Base-by-base conservation (phyloP, 2,329 filamentous ascomycete species). In the Ambrosiella beaveri region DNA sequence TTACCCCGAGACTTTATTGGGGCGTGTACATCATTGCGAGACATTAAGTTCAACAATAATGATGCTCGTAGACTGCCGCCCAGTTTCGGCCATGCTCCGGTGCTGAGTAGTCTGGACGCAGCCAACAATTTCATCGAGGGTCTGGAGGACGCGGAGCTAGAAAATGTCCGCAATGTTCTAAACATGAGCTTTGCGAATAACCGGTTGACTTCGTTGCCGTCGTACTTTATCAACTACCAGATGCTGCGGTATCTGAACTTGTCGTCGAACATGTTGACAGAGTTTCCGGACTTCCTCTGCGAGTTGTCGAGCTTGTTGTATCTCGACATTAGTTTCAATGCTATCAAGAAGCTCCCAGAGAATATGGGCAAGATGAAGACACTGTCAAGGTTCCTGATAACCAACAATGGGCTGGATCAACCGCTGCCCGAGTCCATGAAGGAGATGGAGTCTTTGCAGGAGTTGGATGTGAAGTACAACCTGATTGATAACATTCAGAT, bases 1-100 rank as follows among this genome's bases (percentile, higher is more conserved):
- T 83, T 98, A 12, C 93, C 93, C 0, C 88, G 89, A 66, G 93
- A 98, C 69, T 98, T 98, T 67, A 90, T 98, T 58, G 88, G 95
- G 68, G 86, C 88, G 36, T 98, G 93, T 71, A 82, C 85, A 64
- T 89, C 91, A 65, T 74, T 98, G 17, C 82, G 91, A 55, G 93
- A 98, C 68, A 93, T 98, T 75, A 95, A 94, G 66, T 98, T 86
- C 70, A 89, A 87, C 64, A 91, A 89, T 66, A 97, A 97, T 65
- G 93, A 98, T 68, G 88, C 90, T 2, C 83, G 86, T 68, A 84
- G 85, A 65, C 73, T 98, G 27, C 93, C 93, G 3, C 78, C 83
- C 6, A 96, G 90, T 68, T 76, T 98, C 57, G 83, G 86, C 62
- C 76, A 90, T 64, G 91, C 93, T 35, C 82, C 75, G 62, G 83